Percentiles rank a stretch among this genome's conserved stretches.
These are phyloP conservation scores for Phialophora macrospora DNA, from an alignment of 2,329 filamentous ascomycete species.

Conservation along the genomic window DNA sequence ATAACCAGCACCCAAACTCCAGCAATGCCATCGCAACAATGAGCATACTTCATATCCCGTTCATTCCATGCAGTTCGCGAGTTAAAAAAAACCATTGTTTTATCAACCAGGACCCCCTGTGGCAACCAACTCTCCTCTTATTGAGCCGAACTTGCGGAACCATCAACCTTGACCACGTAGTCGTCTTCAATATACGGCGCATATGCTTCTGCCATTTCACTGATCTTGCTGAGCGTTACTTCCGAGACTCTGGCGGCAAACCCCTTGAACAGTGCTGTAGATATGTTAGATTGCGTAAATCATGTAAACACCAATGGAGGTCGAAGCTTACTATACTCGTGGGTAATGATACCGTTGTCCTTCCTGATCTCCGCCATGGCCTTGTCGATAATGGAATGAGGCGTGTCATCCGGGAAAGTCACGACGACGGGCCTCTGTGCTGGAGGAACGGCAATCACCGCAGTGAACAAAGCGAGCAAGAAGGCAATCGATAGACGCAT, in stretches of 20 bases:
- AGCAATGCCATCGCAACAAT: not conserved
- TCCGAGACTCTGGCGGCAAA: constrained; percentile 76
- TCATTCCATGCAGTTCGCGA: not conserved
- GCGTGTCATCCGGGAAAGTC: constrained; percentile 72
- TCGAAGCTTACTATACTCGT: constrained; percentile 72
- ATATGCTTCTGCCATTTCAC: constrained; percentile 65
- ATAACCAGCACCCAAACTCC: not conserved
- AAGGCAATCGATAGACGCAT: constrained; percentile 71
- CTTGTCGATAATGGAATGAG: constrained; percentile 68
- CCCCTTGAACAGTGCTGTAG: constrained; percentile 61
- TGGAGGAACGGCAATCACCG: constrained; percentile 46
- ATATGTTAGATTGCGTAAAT: constrained; percentile 31
- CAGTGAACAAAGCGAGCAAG: constrained; percentile 65
- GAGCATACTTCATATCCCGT: not conserved
- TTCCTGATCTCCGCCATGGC: constrained; percentile 73
- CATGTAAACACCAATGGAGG: not conserved
- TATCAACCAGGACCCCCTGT: not conserved
- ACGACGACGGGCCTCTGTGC: constrained; percentile 75
- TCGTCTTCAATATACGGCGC: constrained; percentile 77
- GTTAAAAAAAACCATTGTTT: not conserved
- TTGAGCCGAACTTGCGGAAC: constrained; percentile 24
- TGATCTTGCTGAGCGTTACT: constrained; percentile 70
- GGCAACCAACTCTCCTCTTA: constrained; percentile 8
- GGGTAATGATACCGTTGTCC: constrained; percentile 77
- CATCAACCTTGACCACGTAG: constrained; percentile 62